These are phyloP conservation scores for Helotiales sp. DNA, from an alignment of 2,329 filamentous ascomycete genomes.

Conservation along the genomic window DNA sequence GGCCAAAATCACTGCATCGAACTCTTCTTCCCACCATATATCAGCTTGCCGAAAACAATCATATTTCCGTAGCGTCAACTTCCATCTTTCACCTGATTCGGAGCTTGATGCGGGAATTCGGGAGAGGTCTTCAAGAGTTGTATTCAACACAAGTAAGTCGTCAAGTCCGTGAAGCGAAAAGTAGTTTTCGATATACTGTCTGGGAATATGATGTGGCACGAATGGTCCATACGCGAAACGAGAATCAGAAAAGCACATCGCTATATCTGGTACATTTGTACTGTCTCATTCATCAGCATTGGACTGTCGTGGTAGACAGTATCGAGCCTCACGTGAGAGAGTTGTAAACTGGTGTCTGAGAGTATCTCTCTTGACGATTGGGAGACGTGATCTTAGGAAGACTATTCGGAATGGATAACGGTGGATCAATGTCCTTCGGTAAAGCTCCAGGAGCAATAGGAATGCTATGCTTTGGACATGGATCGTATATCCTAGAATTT, in stretches of 20 bases:
- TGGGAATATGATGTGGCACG: constrained; percentile 53
- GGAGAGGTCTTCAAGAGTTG: constrained; percentile 51
- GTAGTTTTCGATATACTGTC: constrained; percentile 57
- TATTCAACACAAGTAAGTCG: constrained; percentile 46
- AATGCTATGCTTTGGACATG: constrained; percentile 38
- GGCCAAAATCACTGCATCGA: constrained; percentile 72
- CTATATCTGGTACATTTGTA: constrained; percentile 57
- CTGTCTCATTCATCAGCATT: constrained; percentile 28
- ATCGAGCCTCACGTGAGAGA: constrained; percentile 46
- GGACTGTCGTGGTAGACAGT: not conserved
- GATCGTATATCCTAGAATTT: constrained; percentile 52
- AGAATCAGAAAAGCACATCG: constrained; percentile 55
- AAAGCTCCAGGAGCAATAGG: constrained; percentile 43
- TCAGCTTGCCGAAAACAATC: constrained; percentile 46
- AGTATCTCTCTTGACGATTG: constrained; percentile 45
- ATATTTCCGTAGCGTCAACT: constrained; percentile 47
- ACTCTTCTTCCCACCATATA: constrained; percentile 54
- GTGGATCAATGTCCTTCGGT: constrained; percentile 47
- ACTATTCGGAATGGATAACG: constrained; percentile 43
- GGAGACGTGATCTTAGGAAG: constrained; percentile 43
- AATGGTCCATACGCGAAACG: constrained; percentile 57
- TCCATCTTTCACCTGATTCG: constrained; percentile 40
- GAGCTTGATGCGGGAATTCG: constrained; percentile 26
- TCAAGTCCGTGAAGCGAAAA: constrained; percentile 52
- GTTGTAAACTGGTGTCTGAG: constrained; percentile 51